Conservation (phyloP, 192 early-diverging fungal genomes). For the Mortierella hygrophila region DNA sequence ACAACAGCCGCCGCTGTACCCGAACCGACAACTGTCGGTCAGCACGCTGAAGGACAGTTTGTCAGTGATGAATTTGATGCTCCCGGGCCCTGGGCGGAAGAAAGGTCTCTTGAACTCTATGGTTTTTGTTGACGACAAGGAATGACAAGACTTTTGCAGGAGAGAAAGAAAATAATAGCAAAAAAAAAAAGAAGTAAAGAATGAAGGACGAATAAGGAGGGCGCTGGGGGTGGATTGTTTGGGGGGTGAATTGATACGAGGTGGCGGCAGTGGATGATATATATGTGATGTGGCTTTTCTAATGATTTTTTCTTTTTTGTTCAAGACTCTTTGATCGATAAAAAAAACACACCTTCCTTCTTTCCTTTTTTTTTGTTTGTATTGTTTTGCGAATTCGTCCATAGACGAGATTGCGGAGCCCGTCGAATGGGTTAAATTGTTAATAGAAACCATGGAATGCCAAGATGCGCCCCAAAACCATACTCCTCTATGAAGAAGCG, state of each 20-base stretch:
- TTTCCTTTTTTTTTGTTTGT: too few relatives aligned
- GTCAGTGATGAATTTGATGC: constrained; percentile 18
- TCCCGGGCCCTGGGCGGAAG: constrained; percentile 37
- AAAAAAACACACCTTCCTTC: too few relatives aligned
- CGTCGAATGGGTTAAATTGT: neutral
- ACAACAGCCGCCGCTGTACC: neutral
- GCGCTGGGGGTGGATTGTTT: neutral
- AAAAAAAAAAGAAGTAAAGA: neutral
- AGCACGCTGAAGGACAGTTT: constrained; percentile 19
- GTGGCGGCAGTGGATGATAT: too few relatives aligned
- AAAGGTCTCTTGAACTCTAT: constrained; percentile 26
- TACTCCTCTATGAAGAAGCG: neutral
- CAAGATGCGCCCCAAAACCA: neutral
- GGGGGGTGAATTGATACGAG: neutral
- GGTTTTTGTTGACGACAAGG: neutral
- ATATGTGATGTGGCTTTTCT: too few relatives aligned
- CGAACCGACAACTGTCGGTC: neutral
- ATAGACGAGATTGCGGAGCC: neutral
- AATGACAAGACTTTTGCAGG: neutral
- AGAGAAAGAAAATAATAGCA: neutral
- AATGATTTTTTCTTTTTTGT: too few relatives aligned
- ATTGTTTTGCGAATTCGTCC: neutral
- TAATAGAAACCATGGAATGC: constrained; percentile 12
- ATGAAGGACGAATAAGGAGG: neutral
- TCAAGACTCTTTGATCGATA: too few relatives aligned